Conservation (phyloP, 2,329 filamentous ascomycete genomes). For the Ophiosphaerella narmari region DNA sequence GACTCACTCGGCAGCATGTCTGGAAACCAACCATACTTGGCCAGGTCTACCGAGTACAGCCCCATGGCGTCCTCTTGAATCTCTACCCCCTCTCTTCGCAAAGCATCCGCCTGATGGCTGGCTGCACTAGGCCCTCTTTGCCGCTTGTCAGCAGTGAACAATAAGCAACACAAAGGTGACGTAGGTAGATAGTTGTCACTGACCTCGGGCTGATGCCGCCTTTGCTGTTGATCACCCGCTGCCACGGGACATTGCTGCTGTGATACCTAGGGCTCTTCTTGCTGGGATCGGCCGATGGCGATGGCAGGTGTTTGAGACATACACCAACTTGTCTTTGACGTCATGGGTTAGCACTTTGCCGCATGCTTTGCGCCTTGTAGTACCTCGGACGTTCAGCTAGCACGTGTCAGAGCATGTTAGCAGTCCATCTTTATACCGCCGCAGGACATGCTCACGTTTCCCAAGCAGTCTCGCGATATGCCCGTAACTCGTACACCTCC, state of each 20-base stretch:
- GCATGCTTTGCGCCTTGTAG: conserved; percentile 16
- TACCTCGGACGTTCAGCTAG: conserved; percentile 56
- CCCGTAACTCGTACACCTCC: conserved; percentile 86
- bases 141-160: conserved; percentile 23
- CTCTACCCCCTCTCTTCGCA: conserved; percentile 54
- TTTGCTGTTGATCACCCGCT: conserved; percentile 86
- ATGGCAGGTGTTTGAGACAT: conserved; percentile 83
- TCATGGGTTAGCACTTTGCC: conserved; percentile 45
- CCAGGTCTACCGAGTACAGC: conserved; percentile 54
- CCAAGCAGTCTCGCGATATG: conserved; percentile 76
- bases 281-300: conserved; percentile 48
- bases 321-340: conserved; percentile 77
- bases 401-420: conserved; percentile 23
- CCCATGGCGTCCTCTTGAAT: conserved; percentile 53
- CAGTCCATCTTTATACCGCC: conserved; percentile 16
- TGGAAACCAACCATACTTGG: conserved; percentile 58
- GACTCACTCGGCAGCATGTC: conserved; percentile 55
- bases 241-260: conserved; percentile 84
- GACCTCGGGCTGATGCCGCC: conserved; percentile 85
- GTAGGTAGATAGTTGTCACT: conserved; percentile 24
- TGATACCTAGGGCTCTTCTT: conserved; percentile 63
- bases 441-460: conserved; percentile 61
- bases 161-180: conserved; percentile 16
- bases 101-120: conserved; percentile 51
- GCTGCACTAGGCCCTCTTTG: conserved; percentile 52